Evolutionary conservation across 2,329 filamentous ascomycete species (phyloP).

Genomic region (Monilinia fructicola): DNA sequence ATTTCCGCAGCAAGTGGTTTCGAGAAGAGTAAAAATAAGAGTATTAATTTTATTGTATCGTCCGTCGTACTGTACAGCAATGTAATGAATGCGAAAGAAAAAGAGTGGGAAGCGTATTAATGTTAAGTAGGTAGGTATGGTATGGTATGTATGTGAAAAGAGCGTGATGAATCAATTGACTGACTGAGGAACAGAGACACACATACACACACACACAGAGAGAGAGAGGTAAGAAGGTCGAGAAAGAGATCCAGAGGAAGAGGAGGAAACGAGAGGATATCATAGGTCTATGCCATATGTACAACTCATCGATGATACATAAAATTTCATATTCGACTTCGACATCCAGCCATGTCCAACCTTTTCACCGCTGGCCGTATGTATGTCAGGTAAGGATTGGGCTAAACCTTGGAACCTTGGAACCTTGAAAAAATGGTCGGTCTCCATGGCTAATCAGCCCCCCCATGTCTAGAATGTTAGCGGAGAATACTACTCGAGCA

Average conservation of each 20-base stretch:
- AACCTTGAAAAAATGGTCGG: neutral
- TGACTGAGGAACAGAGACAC: constrained; percentile 9
- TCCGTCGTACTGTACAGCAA: neutral
- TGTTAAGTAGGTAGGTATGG: constrained; percentile 1
- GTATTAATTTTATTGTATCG: constrained; percentile 14
- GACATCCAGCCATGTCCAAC: constrained; percentile 11
- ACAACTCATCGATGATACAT: constrained; percentile 24
- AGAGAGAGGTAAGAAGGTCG: neutral
- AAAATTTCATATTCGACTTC: constrained; percentile 2
- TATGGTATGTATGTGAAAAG: constrained; percentile 18
- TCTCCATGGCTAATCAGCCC: constrained; percentile 1
- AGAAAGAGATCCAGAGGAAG: constrained; percentile 22
- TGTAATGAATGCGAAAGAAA: constrained; percentile 5
- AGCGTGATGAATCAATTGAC: constrained; percentile 7
- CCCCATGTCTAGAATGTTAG: constrained; percentile 16
- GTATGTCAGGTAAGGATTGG: constrained; percentile 9
- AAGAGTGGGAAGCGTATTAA: neutral
- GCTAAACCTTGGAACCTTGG: constrained; percentile 21
- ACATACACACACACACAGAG: neutral
- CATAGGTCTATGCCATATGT: constrained; percentile 15
- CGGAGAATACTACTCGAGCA: neutral
- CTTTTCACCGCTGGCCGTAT: constrained; percentile 18
- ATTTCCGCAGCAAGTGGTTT: neutral
- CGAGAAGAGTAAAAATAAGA: constrained; percentile 6
- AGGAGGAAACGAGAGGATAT: constrained; percentile 24